A percentile compares a stretch with the other conserved stretches of the same genome.
phyloP scores from a whole-genome alignment of 768 basidiomycete species.

The Russula emetica region DNA sequence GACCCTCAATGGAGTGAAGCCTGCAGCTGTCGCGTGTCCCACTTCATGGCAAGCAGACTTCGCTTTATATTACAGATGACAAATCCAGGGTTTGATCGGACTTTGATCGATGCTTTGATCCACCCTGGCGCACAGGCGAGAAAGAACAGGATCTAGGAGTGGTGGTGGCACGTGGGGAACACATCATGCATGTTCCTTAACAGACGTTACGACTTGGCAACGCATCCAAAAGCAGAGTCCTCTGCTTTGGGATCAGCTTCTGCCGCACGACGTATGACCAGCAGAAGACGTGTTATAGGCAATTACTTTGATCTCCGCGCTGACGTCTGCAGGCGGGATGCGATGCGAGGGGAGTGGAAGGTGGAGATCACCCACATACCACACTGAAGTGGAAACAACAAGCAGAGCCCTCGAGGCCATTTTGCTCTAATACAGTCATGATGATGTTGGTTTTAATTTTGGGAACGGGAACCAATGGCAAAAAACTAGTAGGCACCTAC shows the following conservation, averaged over 20 bases:
- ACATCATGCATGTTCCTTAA: background rate
- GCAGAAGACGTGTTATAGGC: background rate
- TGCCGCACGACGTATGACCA: background rate
- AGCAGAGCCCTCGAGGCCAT: background rate
- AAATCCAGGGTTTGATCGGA: background rate
- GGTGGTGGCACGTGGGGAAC: background rate
- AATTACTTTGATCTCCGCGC: background rate
- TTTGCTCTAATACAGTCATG: background rate
- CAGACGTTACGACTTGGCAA: background rate
- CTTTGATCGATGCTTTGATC: background rate
- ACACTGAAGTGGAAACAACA: background rate
- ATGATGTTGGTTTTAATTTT: no score
- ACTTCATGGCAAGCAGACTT: background rate
- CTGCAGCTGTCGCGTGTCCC: background rate
- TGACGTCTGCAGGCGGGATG: background rate
- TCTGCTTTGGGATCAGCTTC: background rate
- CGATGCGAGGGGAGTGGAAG: background rate
- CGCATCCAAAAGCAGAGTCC: background rate
- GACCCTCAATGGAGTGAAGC: background rate
- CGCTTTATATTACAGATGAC: background rate
- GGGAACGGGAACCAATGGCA: background rate
- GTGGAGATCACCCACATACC: background rate
- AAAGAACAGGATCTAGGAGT: background rate
- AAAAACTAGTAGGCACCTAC: slow-evolving; percentile 2
- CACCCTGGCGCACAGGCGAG: background rate